phyloP scores from a whole-genome alignment of 2,329 filamentous ascomycete genomes.

The Ceratocystis albifundus region DNA sequence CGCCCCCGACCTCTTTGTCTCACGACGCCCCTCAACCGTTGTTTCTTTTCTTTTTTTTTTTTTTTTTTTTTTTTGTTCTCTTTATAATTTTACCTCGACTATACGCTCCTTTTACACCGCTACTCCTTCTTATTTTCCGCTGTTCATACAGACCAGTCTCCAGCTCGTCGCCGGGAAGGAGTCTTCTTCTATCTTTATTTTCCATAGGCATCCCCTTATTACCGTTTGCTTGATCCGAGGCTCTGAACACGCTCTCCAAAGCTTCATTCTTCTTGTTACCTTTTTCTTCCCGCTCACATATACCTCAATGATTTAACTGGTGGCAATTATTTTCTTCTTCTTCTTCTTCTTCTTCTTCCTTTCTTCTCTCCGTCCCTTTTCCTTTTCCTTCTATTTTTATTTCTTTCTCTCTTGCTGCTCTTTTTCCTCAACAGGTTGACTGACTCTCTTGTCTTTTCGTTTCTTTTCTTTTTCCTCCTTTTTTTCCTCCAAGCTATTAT shows the following conservation, averaged over 20 bases:
- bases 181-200: slow-evolving; percentile 6
- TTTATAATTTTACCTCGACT: slow-evolving; percentile 5
- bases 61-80: background rate
- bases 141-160: background rate
- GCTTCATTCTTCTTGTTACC: slow-evolving; percentile 4
- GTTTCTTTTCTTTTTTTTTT: background rate
- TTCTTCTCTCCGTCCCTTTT: slow-evolving; percentile 14
- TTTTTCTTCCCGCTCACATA: background rate
- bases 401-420: background rate
- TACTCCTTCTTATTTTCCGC: slow-evolving; percentile 2
- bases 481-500: background rate
- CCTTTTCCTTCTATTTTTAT: background rate
- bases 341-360: background rate
- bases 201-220: background rate
- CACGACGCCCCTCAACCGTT: background rate
- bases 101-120: slow-evolving; percentile 2
- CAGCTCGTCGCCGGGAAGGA: background rate
- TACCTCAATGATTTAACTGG: slow-evolving; percentile 9
- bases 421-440: background rate
- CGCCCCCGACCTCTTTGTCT: background rate
- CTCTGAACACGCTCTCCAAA: background rate
- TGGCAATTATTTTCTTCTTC: slow-evolving; percentile 10
- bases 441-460: background rate
- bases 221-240: background rate
- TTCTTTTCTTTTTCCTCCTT: slow-evolving; percentile 14